These are phyloP conservation scores for Paramecium biaurelia DNA, from an alignment of 73 alveolate species.

Conservation along the genomic window DNA sequence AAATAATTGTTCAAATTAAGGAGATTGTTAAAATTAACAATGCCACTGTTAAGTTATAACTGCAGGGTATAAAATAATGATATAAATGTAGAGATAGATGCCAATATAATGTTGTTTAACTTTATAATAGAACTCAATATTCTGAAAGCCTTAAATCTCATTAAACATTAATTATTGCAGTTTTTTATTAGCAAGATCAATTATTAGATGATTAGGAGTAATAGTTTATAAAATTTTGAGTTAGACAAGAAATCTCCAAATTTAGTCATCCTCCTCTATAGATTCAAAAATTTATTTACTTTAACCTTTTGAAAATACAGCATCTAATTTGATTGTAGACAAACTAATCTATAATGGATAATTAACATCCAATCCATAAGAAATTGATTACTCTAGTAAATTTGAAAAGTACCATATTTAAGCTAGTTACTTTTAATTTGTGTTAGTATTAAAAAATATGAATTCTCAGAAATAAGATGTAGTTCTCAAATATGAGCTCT, in stretches of 20 bases:
- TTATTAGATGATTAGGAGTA: conserved; percentile 13
- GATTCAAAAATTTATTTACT: background rate
- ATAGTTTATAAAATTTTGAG: background rate
- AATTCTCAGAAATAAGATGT: background rate
- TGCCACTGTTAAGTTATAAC: background rate
- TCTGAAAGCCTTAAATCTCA: background rate
- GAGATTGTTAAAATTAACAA: background rate
- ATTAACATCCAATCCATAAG: background rate
- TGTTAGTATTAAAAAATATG: background rate
- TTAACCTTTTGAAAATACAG: background rate
- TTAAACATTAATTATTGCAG: background rate
- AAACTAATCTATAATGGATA: background rate
- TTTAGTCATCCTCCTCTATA: background rate
- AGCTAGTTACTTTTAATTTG: background rate
- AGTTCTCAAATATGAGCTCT: background rate
- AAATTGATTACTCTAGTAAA: background rate
- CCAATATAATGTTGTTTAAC: background rate
- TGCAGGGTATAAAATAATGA: background rate
- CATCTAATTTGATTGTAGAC: background rate
- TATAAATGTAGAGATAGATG: background rate
- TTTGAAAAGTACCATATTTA: background rate
- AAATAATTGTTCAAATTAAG: background rate
- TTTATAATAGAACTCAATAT: background rate
- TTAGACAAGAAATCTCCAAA: background rate
- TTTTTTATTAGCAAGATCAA: background rate